These are phyloP conservation scores for Vachellia collinsii DNA, from an alignment of 306 rosid species.

Conservation along the genomic window DNA sequence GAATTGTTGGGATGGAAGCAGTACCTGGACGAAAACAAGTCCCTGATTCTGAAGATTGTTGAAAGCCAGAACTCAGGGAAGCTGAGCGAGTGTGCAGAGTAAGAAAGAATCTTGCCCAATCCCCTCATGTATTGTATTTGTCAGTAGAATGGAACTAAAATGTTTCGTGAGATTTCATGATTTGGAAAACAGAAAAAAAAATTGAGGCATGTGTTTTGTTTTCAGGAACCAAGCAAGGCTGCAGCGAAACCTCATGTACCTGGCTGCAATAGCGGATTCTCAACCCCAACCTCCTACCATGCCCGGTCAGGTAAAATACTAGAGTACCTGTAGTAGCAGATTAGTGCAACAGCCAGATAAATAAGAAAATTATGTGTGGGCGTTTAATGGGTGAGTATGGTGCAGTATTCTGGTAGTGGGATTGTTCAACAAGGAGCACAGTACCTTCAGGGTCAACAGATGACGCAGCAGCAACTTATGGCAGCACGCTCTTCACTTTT, in stretches of 20 bases:
- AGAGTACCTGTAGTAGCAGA: no score
- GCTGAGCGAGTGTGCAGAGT: slow-evolving; percentile 96
- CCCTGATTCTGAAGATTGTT: slow-evolving; percentile 94
- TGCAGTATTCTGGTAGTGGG: slow-evolving; percentile 75
- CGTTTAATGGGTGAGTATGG: not conserved
- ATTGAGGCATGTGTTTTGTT: not conserved
- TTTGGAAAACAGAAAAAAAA: no score
- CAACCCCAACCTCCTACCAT: slow-evolving; percentile 86
- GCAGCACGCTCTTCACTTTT: slow-evolving; percentile 85
- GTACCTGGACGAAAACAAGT: slow-evolving; percentile 97
- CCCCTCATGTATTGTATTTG: no score
- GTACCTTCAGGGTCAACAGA: slow-evolving; percentile 92
- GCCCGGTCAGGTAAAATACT: slow-evolving; percentile 72
- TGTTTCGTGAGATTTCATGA: not conserved
- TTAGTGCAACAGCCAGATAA: no score
- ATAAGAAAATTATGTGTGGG: no score
- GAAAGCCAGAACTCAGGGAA: slow-evolving; percentile 97
- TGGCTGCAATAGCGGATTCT: slow-evolving; percentile 98
- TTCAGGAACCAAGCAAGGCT: slow-evolving; percentile 91
- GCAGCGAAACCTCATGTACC: slow-evolving; percentile 93
- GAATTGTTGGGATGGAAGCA: slow-evolving; percentile 45
- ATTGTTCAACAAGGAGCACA: slow-evolving; percentile 82
- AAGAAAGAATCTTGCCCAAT: slow-evolving; percentile 33
- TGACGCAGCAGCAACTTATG: slow-evolving; percentile 80
- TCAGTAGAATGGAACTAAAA: not conserved